Evolutionary conservation across 2,329 filamentous ascomycete species (phyloP), one percentile per base, ranked within the genome.

Genomic region (Xylariaceae sp.): DNA sequence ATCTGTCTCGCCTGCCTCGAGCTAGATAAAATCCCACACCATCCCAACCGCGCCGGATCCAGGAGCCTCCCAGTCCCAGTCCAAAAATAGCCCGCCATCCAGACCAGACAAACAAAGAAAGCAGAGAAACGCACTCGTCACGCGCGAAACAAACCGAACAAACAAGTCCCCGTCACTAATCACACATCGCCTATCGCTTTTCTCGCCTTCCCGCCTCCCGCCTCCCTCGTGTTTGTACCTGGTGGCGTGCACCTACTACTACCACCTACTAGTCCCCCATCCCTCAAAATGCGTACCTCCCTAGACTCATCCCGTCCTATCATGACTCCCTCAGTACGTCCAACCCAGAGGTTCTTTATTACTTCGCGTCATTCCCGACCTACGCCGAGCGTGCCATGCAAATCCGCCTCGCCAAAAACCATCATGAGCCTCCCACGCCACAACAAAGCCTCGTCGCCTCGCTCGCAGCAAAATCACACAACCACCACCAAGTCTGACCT

Each of bases 311-410:
- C 81, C 56, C 81, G 82, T 71, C 82, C 82, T 67, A 85, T 85
- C 72, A 84, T 85, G 82, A 81, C 81, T 61, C 79, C 82, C 52
- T 85, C 82, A 69, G 82, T 85, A 82, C 57, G 82, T 82, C 62
- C 53, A 53, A 51, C 63, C 64, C 58, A 61, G 23, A 30, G 23
- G 10, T 51, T 35, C 15, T 35, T 50, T 57, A 50, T 41, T 50
- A 52, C 45, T 17, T 44, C 60, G 53, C 56, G 41, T 56, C 49
- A 53, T 51, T 39, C 52, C 3, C 23, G 49, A 17, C 30, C 49
- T 18, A n/a, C 35, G 44, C 48, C 37, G 7, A 30, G 7, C 9
- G 15, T 47, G 48, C 17, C 45, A 51, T 39, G 35, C 37, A 37
- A 23, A 2, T 51, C 35, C 47, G 58, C 61, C 6, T 61, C 57